These are phyloP conservation scores for Saturnispora kantuleensis DNA, from an alignment of 805 yeast genomes.

Conservation along the genomic window DNA sequence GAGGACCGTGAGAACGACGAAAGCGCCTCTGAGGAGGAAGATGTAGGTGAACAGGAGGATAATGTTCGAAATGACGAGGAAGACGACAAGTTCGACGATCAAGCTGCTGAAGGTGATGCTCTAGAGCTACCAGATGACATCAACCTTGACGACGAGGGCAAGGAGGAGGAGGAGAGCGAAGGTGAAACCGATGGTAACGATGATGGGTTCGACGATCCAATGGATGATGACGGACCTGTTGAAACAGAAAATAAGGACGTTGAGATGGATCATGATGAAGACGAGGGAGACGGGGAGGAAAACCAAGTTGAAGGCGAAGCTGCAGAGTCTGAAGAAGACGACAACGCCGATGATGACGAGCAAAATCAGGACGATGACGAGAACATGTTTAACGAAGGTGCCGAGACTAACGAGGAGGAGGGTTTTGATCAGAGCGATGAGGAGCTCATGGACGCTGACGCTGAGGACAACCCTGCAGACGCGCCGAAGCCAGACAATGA, in stretches of 20 bases:
- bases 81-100: conserved; percentile 52
- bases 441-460: conserved; percentile 21
- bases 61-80: conserved; percentile 60
- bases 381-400: conserved; percentile 14
- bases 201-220: conserved; percentile 20
- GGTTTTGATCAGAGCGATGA: conserved; percentile 26
- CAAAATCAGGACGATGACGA: conserved; percentile 20
- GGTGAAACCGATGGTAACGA: conserved; percentile 22
- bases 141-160: conserved; percentile 64
- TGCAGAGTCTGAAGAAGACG: conserved; percentile 21
- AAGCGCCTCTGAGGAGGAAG: conserved; percentile 51
- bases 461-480: conserved; percentile 20
- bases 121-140: conserved; percentile 89
- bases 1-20: conserved; percentile 36
- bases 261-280: conserved; percentile 22
- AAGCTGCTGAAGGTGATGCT: conserved; percentile 77
- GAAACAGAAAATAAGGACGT: conserved; percentile 22
- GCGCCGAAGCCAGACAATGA: conserved; percentile 23
- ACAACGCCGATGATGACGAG: conserved; percentile 24
- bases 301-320: conserved; percentile 21
- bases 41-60: conserved; percentile 76
- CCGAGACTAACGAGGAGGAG: conserved; percentile 21
- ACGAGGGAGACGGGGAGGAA: conserved; percentile 18
- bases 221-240: conserved; percentile 15
- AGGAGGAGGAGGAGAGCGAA: conserved; percentile 23